These are phyloP conservation scores for Bjerkandera adusta DNA, from an alignment of 1,284 basidiomycete genomes.

Conservation along the genomic window DNA sequence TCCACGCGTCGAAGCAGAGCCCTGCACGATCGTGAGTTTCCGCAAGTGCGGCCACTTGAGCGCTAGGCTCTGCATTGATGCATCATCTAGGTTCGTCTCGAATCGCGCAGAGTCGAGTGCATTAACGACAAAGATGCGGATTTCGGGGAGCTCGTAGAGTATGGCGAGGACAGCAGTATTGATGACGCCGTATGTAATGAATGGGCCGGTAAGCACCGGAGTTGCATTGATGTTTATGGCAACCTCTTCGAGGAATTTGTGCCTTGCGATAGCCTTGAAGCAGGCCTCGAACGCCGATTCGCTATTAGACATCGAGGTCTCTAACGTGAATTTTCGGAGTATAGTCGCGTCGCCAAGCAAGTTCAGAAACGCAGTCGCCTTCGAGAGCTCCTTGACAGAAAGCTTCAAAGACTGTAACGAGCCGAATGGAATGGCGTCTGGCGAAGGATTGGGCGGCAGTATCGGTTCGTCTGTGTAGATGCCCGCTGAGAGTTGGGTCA, in stretches of 20 bases:
- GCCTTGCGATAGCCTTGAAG: conserved; percentile 2
- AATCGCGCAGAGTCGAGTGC: conserved; percentile 7
- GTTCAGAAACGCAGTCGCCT: conserved; percentile 3
- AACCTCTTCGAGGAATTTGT: conserved; percentile 2
- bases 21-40: conserved; percentile 9
- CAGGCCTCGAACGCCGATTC: conserved; percentile 4
- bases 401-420: conserved; percentile 3
- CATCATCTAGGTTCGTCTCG: conserved; percentile 12
- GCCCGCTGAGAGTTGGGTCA: background rate
- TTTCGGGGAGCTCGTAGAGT: conserved; percentile 2
- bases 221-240: background rate
- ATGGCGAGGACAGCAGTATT: background rate
- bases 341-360: background rate
- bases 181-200: background rate
- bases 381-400: conserved; percentile 3
- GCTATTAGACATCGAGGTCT: background rate
- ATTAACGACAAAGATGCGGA: conserved; percentile 1
- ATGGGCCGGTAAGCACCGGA: background rate
- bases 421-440: background rate
- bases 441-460: background rate
- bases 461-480: background rate
- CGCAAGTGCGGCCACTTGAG: conserved; percentile 5
- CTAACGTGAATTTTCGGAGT: conserved; percentile 1
- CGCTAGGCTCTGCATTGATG: background rate
- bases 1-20: background rate